Base-by-base conservation (phyloP, 1,284 basidiomycete species). In the Trichosporon ovoides region DNA sequence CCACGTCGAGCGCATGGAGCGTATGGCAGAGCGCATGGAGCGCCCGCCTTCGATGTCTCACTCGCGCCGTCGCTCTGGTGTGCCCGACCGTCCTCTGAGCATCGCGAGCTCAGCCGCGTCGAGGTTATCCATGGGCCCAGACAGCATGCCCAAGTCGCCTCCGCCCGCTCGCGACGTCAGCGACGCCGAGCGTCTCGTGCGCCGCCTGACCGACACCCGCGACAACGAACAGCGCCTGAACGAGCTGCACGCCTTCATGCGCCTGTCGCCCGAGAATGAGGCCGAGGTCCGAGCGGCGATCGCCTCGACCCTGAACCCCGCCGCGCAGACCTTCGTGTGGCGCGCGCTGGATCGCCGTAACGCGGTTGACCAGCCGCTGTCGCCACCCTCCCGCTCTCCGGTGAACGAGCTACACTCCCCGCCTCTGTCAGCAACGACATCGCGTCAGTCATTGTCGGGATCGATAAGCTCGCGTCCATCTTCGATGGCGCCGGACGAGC, bases 201-300 rank as follows among this genome's bases (percentile, higher is more conserved):
- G 69, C 85, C 87, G 7, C 87, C 90, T 73, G 84, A 20, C 89
- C 88, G 71, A 86, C 85, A 20, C 87, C 87, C 67, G 79, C 91
- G 55, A 83, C 87, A 77, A 88, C 87, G 34, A 91, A 84, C 9
- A 93, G 77, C 92, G 91, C 5, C 94, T 99, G 59, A 93, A 91
- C n/a, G 91, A 94, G 66, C 80, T 99, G 38, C 92, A 98, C 72
- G 87, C 93, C 48, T 98, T 94, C 80, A 79, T 96, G 68, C 95
- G 95, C 77, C 85, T 86, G 31, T 86, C 97, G 70, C 95, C 94
- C 0, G 87, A 91, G 65, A 93, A 94, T 73, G 84, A 87, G 68
- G 80, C 83, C 5, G 86, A 87, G 58, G 90, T 97, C 16, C 89
- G 93, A 66, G 87, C 62, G 6, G 71, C 69, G 6, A 69, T 76